These are phyloP conservation scores for Rauvolfia tetraphylla DNA, from an alignment of 257 asterid genomes.

Conservation along the genomic window DNA sequence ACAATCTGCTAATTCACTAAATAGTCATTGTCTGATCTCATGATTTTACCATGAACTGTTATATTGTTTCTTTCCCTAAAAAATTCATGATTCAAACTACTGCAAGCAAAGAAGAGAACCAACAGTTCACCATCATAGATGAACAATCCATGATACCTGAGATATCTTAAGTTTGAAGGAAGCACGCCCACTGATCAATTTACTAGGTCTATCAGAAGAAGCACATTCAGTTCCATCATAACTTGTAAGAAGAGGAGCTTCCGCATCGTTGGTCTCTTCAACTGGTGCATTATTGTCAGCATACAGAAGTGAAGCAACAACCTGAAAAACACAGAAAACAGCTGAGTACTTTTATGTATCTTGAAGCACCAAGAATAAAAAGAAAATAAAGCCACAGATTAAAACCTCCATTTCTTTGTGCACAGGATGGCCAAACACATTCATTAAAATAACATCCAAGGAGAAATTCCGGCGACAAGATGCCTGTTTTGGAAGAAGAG, in stretches of 20 bases:
- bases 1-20: background rate
- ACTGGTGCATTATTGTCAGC: constrained; percentile 59
- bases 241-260: constrained; percentile 70
- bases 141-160: constrained; percentile 40
- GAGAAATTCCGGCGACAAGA: constrained; percentile 84
- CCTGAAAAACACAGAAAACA: constrained; percentile 30
- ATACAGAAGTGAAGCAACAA: constrained; percentile 72
- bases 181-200: constrained; percentile 63
- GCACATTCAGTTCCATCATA: constrained; percentile 66
- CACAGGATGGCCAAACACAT: constrained; percentile 53
- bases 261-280: constrained; percentile 66
- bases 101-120: background rate
- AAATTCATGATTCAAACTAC: background rate
- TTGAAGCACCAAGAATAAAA: background rate
- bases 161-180: constrained; percentile 87
- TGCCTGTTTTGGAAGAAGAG: constrained; percentile 50
- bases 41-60: background rate
- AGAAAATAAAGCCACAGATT: constrained; percentile 11
- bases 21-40: background rate
- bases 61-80: background rate
- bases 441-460: constrained; percentile 60
- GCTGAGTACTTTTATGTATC: background rate
- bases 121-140: background rate
- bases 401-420: constrained; percentile 69
- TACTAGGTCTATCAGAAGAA: constrained; percentile 60